phyloP scores from a whole-genome alignment of 495 filamentous ascomycete genomes.

The Penicillium psychrofluorescens region DNA sequence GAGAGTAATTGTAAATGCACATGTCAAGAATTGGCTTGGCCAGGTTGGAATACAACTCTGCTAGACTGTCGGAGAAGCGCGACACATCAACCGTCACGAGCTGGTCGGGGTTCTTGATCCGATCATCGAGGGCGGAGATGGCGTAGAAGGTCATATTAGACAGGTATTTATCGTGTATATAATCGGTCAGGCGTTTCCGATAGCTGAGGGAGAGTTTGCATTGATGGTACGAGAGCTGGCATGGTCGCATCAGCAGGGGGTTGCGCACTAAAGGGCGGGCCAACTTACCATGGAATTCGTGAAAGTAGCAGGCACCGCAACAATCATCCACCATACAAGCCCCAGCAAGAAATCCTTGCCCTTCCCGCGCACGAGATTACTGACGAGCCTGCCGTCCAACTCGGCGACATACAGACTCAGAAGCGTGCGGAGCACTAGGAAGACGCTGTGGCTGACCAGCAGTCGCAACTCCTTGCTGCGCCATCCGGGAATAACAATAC shows the following conservation, averaged over 20 bases:
- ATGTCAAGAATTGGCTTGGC: constrained; percentile 94
- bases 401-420: constrained; percentile 94
- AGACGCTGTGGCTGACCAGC: constrained; percentile 78
- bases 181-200: constrained; percentile 79
- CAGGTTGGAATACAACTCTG: constrained; percentile 94
- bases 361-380: constrained; percentile 81
- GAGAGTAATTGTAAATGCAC: constrained; percentile 88
- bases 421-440: constrained; percentile 79
- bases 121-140: constrained; percentile 88
- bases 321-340: constrained; percentile 97
- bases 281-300: constrained; percentile 92
- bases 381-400: constrained; percentile 87
- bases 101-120: constrained; percentile 98
- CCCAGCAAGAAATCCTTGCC: constrained; percentile 85
- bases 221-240: constrained; percentile 91
- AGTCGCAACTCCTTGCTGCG: constrained; percentile 81
- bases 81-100: constrained; percentile 94
- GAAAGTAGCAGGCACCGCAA: constrained; percentile 95
- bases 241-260: constrained; percentile 3
- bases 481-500: constrained; percentile 85
- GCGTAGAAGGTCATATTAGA: constrained; percentile 97
- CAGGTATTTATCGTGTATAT: constrained; percentile 91
- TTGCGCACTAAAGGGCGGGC: neutral
- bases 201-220: constrained; percentile 90
- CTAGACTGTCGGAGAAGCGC: constrained; percentile 89